Evolutionary conservation across 768 basidiomycete genomes (phyloP), one percentile per base, ranked within the genome.

Genomic region (Exidia glandulosa): DNA sequence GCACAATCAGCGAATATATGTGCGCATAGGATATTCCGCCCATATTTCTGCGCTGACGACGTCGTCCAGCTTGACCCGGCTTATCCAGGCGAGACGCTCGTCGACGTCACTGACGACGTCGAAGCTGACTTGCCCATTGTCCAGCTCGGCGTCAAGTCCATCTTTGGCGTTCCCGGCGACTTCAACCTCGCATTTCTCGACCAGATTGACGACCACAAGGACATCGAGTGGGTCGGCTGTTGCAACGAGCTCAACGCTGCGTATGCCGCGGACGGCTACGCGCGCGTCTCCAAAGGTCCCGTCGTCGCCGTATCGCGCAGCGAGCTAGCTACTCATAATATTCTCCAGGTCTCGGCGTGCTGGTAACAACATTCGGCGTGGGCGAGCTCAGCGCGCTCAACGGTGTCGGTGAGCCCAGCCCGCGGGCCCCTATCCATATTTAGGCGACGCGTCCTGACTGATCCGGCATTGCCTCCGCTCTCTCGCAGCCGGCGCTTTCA

Each of bases 211-310:
- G 88, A 88, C 61, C 81, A 90, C 67, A 79, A 83, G 2, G 77
- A 69, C 6, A 84, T 96, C 37, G 75, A 88, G 16, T 95, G 93
- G 93, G 80, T 94, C 57, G 94, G 93, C 4, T 89, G 90, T 67
- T 89, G 88, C 64, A 90, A 91, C 62, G 88, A 93, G 68, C 77
- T 94, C 52, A 90, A 94, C 63, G 88, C 90, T 0, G 79, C 90
- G 0, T 96, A 96, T 70, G 94, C 94, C 19, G 90, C 90, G 0
- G 93, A 94, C 67, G 94, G 94, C 12, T 95, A 95, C 71, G 90
- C 94, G 23, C 81, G 94, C 60, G 84, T 94, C 57, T 94, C 92
- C 64, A 82, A 85, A 47, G 62, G 56, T 34, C 65, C 70, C 41
- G 65, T 37, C 36, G 36, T 10, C 36, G 19, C 36, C 10, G 36